phyloP scores from a whole-genome alignment of 2,329 filamentous ascomycete species.

The Cordyceps farinosa region DNA sequence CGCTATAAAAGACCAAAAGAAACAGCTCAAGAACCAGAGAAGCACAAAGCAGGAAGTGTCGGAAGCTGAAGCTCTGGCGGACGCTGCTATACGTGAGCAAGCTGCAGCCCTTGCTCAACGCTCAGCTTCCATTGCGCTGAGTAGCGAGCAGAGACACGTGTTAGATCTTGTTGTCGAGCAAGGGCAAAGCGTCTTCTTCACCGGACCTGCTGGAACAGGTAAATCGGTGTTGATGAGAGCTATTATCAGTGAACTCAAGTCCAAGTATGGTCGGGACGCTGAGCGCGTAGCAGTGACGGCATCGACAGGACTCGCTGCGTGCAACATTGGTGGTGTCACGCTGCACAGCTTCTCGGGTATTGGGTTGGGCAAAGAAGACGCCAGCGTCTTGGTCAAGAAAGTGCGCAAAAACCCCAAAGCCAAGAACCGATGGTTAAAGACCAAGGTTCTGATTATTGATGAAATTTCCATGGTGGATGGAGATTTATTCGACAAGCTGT shows the following conservation, averaged over 20 bases:
- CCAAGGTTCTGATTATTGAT: conserved; percentile 84
- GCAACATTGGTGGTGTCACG: conserved; percentile 94
- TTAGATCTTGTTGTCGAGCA: conserved; percentile 76
- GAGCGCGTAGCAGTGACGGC: conserved; percentile 91
- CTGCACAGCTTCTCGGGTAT: conserved; percentile 96
- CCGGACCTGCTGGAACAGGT: conserved; percentile 91
- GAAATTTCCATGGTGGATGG: conserved; percentile 99
- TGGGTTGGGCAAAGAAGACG: conserved; percentile 87
- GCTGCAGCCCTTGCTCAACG: conserved; percentile 35
- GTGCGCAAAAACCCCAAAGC: conserved; percentile 85
- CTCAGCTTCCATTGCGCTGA: conserved; percentile 63
- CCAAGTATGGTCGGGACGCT: conserved; percentile 70
- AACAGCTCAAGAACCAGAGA: conserved; percentile 61
- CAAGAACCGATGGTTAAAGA: conserved; percentile 81
- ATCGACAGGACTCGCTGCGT: conserved; percentile 91
- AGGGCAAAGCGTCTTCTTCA: conserved; percentile 92
- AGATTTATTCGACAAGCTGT: conserved; percentile 93
- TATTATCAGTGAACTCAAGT: conserved; percentile 77
- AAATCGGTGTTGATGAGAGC: conserved; percentile 95
- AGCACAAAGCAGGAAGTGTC: conserved; percentile 30
- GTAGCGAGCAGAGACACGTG: conserved; percentile 81
- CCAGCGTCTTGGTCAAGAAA: conserved; percentile 78
- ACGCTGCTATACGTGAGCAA: conserved; percentile 29
- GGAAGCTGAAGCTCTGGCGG: conserved; percentile 34
- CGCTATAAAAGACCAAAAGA: conserved; percentile 73